phyloP scores from a whole-genome alignment of 2,329 filamentous ascomycete genomes.

The Sordariomycetes sp. region DNA sequence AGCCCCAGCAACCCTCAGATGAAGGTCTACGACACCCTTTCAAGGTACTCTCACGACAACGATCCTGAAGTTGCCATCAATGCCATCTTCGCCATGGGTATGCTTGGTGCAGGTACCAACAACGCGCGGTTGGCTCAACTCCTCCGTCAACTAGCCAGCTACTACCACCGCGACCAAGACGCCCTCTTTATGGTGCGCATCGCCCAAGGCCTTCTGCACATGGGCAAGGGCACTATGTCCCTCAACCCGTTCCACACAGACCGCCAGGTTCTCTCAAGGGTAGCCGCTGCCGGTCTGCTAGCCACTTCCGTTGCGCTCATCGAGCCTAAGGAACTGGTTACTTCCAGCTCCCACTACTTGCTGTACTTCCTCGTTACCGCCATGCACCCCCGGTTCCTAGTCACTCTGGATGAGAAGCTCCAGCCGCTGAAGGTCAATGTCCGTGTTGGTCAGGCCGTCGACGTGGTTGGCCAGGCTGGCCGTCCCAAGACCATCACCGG shows the following conservation, averaged over 20 bases:
- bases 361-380: conserved; percentile 95
- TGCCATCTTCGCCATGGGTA: conserved; percentile 97
- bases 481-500: conserved; percentile 98
- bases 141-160: conserved; percentile 87
- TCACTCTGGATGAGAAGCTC: conserved; percentile 90
- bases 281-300: conserved; percentile 80
- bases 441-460: conserved; percentile 92
- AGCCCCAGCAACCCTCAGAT: conserved; percentile 98
- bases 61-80: conserved; percentile 98
- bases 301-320: conserved; percentile 90
- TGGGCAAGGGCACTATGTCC: conserved; percentile 96
- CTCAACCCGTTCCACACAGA: conserved; percentile 99
- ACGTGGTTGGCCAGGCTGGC: conserved; percentile 94
- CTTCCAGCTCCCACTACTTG: conserved; percentile 69
- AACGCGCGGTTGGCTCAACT: conserved; percentile 94
- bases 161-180: conserved; percentile 95
- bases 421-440: conserved; percentile 94
- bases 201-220: conserved; percentile 92
- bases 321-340: conserved; percentile 80
- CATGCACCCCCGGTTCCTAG: conserved; percentile 93
- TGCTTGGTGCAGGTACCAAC: conserved; percentile 93
- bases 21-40: conserved; percentile 98
- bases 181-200: conserved; percentile 99
- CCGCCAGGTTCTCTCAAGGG: conserved; percentile 86
- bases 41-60: conserved; percentile 95